Conservation (phyloP, 1,284 basidiomycete species). For the Golubevia pallescens region DNA sequence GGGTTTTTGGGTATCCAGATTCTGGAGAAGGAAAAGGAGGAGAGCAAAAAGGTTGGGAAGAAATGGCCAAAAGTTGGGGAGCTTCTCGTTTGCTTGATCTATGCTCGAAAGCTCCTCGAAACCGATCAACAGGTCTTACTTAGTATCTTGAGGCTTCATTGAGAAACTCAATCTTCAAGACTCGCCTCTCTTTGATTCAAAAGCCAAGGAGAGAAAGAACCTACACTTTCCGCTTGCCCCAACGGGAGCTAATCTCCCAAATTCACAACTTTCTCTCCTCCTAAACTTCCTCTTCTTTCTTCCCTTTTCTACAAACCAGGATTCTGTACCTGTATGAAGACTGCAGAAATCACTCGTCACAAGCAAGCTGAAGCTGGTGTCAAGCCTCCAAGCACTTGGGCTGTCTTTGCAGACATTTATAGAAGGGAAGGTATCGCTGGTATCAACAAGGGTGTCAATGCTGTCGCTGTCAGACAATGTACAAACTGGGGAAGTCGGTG, state of each 20-base stretch:
- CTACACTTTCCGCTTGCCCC: background rate
- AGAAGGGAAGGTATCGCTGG: constrained; percentile 89
- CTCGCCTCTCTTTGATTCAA: no score
- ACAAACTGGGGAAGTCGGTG: constrained; percentile 99
- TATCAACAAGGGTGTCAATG: constrained; percentile 99
- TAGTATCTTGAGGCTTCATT: no score
- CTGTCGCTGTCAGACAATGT: constrained; percentile 89
- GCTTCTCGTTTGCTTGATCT: no score
- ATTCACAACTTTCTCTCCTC: background rate
- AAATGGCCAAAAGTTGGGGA: no score
- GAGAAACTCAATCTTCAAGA: no score
- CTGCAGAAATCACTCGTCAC: constrained; percentile 95
- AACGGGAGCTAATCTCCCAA: background rate
- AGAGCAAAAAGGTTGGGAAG: no score
- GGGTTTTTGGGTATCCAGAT: no score
- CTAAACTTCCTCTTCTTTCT: background rate
- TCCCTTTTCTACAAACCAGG: constrained; percentile 67
- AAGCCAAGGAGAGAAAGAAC: constrained; percentile 18
- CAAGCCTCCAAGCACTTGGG: constrained; percentile 87
- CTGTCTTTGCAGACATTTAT: constrained; percentile 93
- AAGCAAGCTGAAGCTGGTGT: constrained; percentile 90
- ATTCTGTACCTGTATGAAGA: constrained; percentile 98
- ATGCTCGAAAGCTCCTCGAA: no score
- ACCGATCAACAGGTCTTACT: no score
- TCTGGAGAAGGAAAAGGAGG: no score